Evolutionary conservation across 257 asterid genomes (phyloP).

Genomic region (Solanum pinnatisectum): DNA sequence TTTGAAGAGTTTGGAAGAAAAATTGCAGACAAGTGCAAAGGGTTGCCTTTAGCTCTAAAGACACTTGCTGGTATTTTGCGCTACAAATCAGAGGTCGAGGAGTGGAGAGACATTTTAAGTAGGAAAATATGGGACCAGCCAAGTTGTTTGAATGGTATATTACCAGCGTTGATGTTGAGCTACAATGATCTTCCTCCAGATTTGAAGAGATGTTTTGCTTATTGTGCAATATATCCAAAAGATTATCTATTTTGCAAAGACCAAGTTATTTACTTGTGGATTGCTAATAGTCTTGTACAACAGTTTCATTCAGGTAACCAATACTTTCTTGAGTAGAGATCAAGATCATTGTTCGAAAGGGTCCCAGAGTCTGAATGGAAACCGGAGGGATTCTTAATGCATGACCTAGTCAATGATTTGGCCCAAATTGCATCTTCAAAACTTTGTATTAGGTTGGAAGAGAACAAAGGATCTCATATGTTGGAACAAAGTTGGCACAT

Average conservation of each 20-base stretch:
- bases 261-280: background rate
- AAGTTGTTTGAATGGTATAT: background rate
- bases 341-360: background rate
- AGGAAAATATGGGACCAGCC: background rate
- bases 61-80: background rate
- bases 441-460: background rate
- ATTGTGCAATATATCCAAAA: constrained; percentile 6
- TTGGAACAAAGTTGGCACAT: background rate
- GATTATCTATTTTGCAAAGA: background rate
- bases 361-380: background rate
- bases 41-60: background rate
- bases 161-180: background rate
- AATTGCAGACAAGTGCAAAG: background rate
- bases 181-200: background rate
- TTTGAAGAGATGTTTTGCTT: background rate
- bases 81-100: background rate
- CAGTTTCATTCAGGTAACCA: background rate
- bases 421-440: background rate
- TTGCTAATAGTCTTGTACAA: background rate
- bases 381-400: background rate
- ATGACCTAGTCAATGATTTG: constrained; percentile 8
- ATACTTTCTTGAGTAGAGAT: background rate
- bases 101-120: background rate
- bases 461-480: background rate
- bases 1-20: background rate